These are phyloP conservation scores for Iris pallida DNA, from an alignment of 116 monocot genomes.

Conservation along the genomic window DNA sequence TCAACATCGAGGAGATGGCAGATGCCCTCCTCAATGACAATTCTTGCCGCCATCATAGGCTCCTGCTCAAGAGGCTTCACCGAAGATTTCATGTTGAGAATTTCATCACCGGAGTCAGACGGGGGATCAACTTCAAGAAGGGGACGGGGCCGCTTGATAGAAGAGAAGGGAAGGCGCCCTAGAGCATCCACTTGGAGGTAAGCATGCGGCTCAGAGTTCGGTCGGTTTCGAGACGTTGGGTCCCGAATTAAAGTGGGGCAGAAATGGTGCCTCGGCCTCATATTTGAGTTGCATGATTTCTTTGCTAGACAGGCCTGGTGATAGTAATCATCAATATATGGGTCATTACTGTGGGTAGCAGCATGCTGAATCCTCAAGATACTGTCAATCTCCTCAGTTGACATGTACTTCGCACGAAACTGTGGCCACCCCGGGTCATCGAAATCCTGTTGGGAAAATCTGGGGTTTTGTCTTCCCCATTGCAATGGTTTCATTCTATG, in stretches of 20 bases:
- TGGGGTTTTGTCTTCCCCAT: slow-evolving; percentile 45
- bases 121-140: slow-evolving; percentile 69
- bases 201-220: slow-evolving; percentile 51
- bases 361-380: slow-evolving; percentile 85
- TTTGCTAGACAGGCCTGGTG: slow-evolving; percentile 87
- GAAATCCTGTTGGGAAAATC: slow-evolving; percentile 27
- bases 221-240: slow-evolving; percentile 38
- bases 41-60: slow-evolving; percentile 77
- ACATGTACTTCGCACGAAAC: slow-evolving; percentile 82
- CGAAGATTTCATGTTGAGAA: slow-evolving; percentile 44
- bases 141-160: slow-evolving; percentile 64
- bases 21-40: slow-evolving; percentile 76
- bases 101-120: slow-evolving; percentile 16
- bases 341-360: slow-evolving; percentile 62
- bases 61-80: slow-evolving; percentile 76
- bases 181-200: slow-evolving; percentile 66
- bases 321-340: slow-evolving; percentile 87
- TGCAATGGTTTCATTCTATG: slow-evolving; percentile 34
- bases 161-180: slow-evolving; percentile 55
- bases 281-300: slow-evolving; percentile 25
- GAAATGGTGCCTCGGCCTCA: slow-evolving; percentile 53
- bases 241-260: slow-evolving; percentile 51
- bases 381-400: slow-evolving; percentile 83
- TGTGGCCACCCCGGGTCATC: slow-evolving; percentile 43
- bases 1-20: slow-evolving; percentile 82